Percentiles rank a stretch among this genome's conserved stretches.
Evolutionary conservation across 1,284 basidiomycete species (phyloP).

Genomic region (Ustilago nuda): DNA sequence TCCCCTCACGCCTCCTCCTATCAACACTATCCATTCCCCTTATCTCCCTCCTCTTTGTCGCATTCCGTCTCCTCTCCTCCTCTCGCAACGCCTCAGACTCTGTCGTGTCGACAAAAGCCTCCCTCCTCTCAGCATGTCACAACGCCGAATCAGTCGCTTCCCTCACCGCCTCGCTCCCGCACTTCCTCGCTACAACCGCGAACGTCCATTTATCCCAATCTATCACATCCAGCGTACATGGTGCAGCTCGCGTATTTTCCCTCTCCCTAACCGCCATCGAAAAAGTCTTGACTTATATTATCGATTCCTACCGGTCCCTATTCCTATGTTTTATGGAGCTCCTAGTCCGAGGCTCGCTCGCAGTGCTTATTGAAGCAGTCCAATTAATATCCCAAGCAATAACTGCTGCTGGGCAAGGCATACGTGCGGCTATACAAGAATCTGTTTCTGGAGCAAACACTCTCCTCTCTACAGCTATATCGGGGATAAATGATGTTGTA

Average conservation of each 20-base stretch:
- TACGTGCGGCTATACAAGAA: slow-evolving; percentile 78
- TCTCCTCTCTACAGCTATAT: slow-evolving; percentile 38
- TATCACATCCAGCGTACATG: slow-evolving; percentile 82
- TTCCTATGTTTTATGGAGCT: slow-evolving; percentile 92
- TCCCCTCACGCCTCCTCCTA: slow-evolving; percentile 83
- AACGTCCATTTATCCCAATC: slow-evolving; percentile 82
- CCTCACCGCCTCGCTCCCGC: slow-evolving; percentile 83
- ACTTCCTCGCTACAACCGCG: slow-evolving; percentile 84
- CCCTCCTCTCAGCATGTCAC: slow-evolving; percentile 81
- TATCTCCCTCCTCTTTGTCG: slow-evolving; percentile 85
- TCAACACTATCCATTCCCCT: slow-evolving; percentile 78
- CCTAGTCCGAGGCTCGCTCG: slow-evolving; percentile 82
- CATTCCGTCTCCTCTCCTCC: slow-evolving; percentile 81
- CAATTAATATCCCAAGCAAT: slow-evolving; percentile 76
- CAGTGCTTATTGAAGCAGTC: slow-evolving; percentile 83
- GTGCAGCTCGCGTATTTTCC: slow-evolving; percentile 72
- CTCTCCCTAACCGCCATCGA: slow-evolving; percentile 51
- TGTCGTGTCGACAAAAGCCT: slow-evolving; percentile 77
- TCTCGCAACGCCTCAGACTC: slow-evolving; percentile 78
- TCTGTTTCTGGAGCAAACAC: slow-evolving; percentile 47
- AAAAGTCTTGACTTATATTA: slow-evolving; percentile 75
- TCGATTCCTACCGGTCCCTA: slow-evolving; percentile 89
- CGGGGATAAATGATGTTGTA: slow-evolving; percentile 51
- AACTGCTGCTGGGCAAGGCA: slow-evolving; percentile 77
- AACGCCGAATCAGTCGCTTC: slow-evolving; percentile 86